These are phyloP conservation scores for Danielia oregonensis DNA, from an alignment of 805 yeast genomes.

Conservation along the genomic window DNA sequence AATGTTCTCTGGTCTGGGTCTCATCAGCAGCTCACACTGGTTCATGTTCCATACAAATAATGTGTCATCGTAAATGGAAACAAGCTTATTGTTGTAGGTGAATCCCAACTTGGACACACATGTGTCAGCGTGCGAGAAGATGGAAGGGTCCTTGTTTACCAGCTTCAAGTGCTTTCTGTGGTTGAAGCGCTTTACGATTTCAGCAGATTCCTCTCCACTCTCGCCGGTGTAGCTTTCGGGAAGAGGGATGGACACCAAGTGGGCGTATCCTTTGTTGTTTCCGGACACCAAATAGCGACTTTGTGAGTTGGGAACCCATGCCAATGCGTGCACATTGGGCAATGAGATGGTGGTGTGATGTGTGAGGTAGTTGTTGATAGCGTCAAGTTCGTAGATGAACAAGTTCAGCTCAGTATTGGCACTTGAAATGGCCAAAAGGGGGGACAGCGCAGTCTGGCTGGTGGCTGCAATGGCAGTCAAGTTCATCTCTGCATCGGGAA, in stretches of 20 bases:
- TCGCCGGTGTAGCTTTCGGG: conserved; percentile 18
- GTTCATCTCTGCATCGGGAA: conserved; percentile 40
- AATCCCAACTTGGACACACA: conserved; percentile 27
- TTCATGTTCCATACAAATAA: conserved; percentile 73
- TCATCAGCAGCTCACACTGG: conserved; percentile 43
- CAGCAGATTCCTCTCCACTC: conserved; percentile 50
- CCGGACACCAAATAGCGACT: conserved; percentile 59
- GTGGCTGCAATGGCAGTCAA: conserved; percentile 42
- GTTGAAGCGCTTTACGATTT: conserved; percentile 72
- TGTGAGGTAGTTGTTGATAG: conserved; percentile 39
- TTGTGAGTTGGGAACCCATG: conserved; percentile 44
- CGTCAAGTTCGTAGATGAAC: conserved; percentile 47
- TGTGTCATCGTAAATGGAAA: conserved; percentile 64
- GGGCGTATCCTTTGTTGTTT: conserved; percentile 70
- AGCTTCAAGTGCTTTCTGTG: conserved; percentile 61
- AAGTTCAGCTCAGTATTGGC: conserved; percentile 45
- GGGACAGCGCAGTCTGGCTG: conserved; percentile 18
- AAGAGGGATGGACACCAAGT: conserved; percentile 66
- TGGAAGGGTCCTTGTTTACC: conserved; percentile 22
- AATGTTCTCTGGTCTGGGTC: conserved; percentile 51
- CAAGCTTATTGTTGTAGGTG: conserved; percentile 39
- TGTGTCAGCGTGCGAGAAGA: conserved; percentile 17
- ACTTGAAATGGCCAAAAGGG: conserved; percentile 51
- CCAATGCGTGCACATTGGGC: conserved; percentile 50
- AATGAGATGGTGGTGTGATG: conserved; percentile 58